These are phyloP conservation scores for Backusella luteola DNA, from an alignment of 192 early-diverging fungal species.

Conservation along the genomic window DNA sequence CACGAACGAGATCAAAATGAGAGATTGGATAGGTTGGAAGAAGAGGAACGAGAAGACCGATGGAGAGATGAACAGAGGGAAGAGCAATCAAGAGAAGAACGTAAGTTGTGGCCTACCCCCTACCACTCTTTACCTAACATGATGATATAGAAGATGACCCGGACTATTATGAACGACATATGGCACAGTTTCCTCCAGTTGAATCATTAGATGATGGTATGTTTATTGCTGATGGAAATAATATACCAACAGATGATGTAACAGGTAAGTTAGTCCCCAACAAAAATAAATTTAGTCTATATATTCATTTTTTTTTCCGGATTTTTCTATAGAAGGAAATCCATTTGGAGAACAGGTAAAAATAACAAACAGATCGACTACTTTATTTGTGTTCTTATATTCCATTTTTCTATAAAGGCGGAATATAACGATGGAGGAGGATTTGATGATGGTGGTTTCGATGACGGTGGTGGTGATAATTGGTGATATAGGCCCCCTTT, in stretches of 20 bases:
- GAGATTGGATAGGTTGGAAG: conserved; percentile 19
- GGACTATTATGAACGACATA: background rate
- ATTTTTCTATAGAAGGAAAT: background rate
- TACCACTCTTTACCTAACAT: no score
- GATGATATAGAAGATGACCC: background rate
- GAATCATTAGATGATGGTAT: background rate
- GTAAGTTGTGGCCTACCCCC: background rate
- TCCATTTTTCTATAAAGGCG: no score
- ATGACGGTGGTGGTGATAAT: background rate
- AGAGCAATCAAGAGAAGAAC: background rate
- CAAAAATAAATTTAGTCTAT: background rate
- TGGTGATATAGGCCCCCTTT: background rate
- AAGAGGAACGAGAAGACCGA: conserved; percentile 7
- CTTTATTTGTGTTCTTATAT: no score
- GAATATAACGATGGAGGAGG: background rate
- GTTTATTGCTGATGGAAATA: background rate
- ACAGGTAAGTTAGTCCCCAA: background rate
- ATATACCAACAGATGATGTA: background rate
- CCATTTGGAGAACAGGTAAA: background rate
- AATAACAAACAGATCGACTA: background rate
- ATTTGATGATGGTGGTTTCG: background rate
- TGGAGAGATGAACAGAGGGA: background rate
- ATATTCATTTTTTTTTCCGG: background rate
- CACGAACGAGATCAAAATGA: conserved; percentile 28
- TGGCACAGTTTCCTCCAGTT: background rate